Evolutionary conservation across 225 moss, liverwort and hornwort genomes (phyloP).

Genomic region (Anthoceros angustus): DNA sequence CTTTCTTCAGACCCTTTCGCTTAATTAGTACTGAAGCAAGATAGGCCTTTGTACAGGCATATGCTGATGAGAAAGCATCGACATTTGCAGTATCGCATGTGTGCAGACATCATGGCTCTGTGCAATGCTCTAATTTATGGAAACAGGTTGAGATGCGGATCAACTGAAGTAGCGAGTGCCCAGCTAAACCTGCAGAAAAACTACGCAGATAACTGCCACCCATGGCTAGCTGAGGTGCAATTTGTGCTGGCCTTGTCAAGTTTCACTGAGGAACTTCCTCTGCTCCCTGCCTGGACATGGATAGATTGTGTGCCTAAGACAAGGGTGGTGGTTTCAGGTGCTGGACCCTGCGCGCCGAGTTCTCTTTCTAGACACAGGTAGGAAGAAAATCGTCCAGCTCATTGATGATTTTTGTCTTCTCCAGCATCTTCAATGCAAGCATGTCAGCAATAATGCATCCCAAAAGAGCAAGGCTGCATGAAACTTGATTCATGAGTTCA

Average conservation of each 20-base stretch:
- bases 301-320: neutral
- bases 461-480: no score
- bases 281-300: neutral
- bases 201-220: conserved; percentile 9
- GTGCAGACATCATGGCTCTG: conserved; percentile 37
- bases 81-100: conserved; percentile 37
- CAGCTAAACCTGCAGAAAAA: conserved; percentile 11
- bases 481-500: no score
- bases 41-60: no score
- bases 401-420: neutral
- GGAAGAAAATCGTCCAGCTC: neutral
- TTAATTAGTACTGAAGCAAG: no score
- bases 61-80: no score
- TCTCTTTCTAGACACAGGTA: conserved; percentile 38
- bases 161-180: conserved; percentile 22
- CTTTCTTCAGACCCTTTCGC: neutral
- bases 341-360: conserved; percentile 20
- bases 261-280: neutral
- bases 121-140: conserved; percentile 33
- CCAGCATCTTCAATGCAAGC: no score
- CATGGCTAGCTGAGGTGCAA: conserved; percentile 14
- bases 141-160: conserved; percentile 30
- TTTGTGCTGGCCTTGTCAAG: conserved; percentile 11
- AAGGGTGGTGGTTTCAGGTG: conserved; percentile 15
- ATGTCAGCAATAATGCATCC: no score